These are phyloP conservation scores for Mucor circinelloides DNA, from an alignment of 371 early-diverging fungal genomes.

Conservation along the genomic window DNA sequence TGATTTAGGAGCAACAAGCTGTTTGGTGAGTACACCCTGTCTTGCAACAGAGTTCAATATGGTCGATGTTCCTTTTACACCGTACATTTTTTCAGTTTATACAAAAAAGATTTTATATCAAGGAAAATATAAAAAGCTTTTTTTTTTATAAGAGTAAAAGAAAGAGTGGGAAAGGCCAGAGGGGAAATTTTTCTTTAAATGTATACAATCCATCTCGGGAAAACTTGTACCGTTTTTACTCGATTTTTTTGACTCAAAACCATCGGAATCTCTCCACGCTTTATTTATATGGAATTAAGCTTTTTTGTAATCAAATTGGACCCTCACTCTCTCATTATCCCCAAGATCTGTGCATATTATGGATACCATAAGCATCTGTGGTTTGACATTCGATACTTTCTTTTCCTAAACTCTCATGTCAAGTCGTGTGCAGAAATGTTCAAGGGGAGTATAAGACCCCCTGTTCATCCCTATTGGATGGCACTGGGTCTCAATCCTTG, in stretches of 20 bases:
- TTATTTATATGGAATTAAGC: background rate
- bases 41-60: constrained; percentile 45
- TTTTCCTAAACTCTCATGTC: background rate
- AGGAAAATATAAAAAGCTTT: background rate
- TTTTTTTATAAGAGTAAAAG: background rate
- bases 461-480: background rate
- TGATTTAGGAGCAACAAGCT: constrained; percentile 41
- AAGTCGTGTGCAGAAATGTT: background rate
- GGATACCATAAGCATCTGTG: too few relatives aligned
- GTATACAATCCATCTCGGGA: background rate
- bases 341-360: background rate
- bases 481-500: background rate
- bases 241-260: background rate
- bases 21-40: constrained; percentile 49
- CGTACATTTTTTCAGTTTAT: constrained; percentile 34
- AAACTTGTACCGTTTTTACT: constrained; percentile 2
- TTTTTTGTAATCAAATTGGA: background rate
- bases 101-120: constrained; percentile 5
- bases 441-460: background rate
- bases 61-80: constrained; percentile 50
- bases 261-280: background rate
- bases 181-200: background rate
- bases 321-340: too few relatives aligned
- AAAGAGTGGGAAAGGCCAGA: background rate
- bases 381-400: background rate